These are phyloP conservation scores for Syzygium aromaticum DNA, from an alignment of 345 rosid genomes.

Conservation along the genomic window DNA sequence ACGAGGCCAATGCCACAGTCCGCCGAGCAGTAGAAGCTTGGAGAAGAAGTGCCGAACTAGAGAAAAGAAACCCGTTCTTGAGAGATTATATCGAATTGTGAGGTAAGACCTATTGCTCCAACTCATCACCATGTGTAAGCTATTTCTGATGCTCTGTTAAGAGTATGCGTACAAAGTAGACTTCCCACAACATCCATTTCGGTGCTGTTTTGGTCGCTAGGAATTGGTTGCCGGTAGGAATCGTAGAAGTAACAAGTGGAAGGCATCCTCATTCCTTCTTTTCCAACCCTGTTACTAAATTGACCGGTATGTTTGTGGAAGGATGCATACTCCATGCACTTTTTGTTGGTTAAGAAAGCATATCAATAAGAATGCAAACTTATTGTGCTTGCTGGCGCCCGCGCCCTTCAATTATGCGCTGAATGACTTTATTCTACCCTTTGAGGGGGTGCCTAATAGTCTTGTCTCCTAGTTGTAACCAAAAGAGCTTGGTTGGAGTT, in stretches of 20 bases:
- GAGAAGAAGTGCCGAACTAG: constrained; percentile 41
- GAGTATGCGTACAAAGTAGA: background rate
- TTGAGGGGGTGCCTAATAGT: background rate
- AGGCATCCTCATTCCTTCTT: background rate
- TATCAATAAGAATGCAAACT: background rate
- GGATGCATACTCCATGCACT: background rate
- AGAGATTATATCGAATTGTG: constrained; percentile 31
- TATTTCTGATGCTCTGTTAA: background rate
- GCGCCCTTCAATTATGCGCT: background rate
- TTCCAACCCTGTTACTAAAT: background rate
- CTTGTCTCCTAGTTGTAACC: background rate
- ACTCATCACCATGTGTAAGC: background rate
- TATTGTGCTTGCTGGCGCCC: background rate
- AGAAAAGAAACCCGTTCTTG: constrained; percentile 34
- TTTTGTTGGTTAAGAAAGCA: background rate
- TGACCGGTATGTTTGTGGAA: background rate
- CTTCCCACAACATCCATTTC: background rate
- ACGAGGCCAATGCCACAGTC: constrained; percentile 52
- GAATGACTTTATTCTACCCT: background rate
- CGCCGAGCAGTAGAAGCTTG: constrained; percentile 58
- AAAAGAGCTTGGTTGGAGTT: too few species aligned
- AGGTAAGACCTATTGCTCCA: background rate
- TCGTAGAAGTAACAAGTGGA: background rate
- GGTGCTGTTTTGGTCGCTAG: background rate
- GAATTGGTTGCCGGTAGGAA: background rate